These are phyloP conservation scores for Magnusiomyces suaveolens DNA, from an alignment of 1,139 yeast species.

Conservation along the genomic window DNA sequence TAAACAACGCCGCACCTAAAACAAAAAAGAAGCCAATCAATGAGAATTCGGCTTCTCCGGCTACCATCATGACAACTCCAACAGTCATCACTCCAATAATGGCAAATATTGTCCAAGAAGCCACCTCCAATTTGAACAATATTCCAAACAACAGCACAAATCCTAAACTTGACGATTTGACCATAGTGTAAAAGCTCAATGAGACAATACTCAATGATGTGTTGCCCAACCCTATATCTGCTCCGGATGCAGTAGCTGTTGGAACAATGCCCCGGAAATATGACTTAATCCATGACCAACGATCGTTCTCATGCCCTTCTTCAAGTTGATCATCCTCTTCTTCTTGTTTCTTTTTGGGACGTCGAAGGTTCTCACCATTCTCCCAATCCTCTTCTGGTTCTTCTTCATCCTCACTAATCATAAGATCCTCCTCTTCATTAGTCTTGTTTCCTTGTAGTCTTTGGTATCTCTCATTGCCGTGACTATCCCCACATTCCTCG, in stretches of 20 bases:
- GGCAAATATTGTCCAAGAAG: conserved; percentile 52
- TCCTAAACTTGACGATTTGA: conserved; percentile 74
- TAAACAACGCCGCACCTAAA: conserved; percentile 64
- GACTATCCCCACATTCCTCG: too few relatives aligned
- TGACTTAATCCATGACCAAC: conserved; percentile 14
- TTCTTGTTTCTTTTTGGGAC: neutral
- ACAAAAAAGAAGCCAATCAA: conserved; percentile 62
- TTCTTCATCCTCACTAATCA: neutral
- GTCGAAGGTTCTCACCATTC: too few relatives aligned
- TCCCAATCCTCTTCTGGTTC: too few relatives aligned
- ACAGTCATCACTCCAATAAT: conserved; percentile 70
- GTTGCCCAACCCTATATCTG: conserved; percentile 90
- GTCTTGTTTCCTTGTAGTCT: neutral
- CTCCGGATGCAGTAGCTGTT: conserved; percentile 79
- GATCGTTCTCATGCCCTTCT: neutral
- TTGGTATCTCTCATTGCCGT: neutral
- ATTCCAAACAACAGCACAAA: conserved; percentile 85
- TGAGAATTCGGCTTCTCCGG: conserved; percentile 36
- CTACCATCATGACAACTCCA: conserved; percentile 81
- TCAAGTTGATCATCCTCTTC: neutral
- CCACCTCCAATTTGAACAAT: conserved; percentile 62
- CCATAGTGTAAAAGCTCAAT: conserved; percentile 79
- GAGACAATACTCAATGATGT: conserved; percentile 71
- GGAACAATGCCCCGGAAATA: conserved; percentile 52
- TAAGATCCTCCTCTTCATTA: neutral